Base-by-base conservation (phyloP, 2,329 filamentous ascomycete species). In the Claviceps cyperi region DNA sequence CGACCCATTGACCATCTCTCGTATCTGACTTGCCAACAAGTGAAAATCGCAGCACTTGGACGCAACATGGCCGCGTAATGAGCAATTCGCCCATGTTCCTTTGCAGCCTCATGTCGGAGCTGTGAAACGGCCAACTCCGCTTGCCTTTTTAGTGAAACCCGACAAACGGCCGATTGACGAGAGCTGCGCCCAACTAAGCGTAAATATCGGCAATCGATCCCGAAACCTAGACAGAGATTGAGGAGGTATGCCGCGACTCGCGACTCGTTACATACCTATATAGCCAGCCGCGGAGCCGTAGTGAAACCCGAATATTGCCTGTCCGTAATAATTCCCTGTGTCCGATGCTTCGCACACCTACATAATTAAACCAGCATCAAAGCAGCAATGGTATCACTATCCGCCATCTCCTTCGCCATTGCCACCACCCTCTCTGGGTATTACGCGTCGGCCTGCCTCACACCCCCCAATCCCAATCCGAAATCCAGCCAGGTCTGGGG, bases 301-400 rank as follows among this genome's bases (percentile, higher is more conserved):
- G 28, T 4, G 28, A 32, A 1, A 32, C 28, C 28, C 9, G 28
- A 32, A 32, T 11, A 32, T 32, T 32, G 28, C 28, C 28, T 32
- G 28, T 4, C 28, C 28, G 28, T 32, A 11, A 28, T 28, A 28
- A 32, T 32, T 32, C 9, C 28, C 9, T 32, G 9, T 32, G 28
- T 9, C 28, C 28, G 8, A 32, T 32, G 9, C 28, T 32, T 32
- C 28, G 28, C 28, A 32, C 28, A 32, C 4, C 9, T 32, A 11
- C 3, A 2, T 38, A 39, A 13, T 15, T 22, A 15, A 13, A 13
- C 7, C 22, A 17, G 14, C 1, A 7, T 13, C 2, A 22, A 38
- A 36, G 14, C 28, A 43, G 17, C 22, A 39, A 51, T 51, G 50
- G 19, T 38, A 15, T 51, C 50, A 9, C 35, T 51, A n/a, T 51